Percentiles rank a stretch among this genome's conserved stretches.
phyloP scores from a whole-genome alignment of 2,329 filamentous ascomycete genomes.

The Penicillium digitatum region DNA sequence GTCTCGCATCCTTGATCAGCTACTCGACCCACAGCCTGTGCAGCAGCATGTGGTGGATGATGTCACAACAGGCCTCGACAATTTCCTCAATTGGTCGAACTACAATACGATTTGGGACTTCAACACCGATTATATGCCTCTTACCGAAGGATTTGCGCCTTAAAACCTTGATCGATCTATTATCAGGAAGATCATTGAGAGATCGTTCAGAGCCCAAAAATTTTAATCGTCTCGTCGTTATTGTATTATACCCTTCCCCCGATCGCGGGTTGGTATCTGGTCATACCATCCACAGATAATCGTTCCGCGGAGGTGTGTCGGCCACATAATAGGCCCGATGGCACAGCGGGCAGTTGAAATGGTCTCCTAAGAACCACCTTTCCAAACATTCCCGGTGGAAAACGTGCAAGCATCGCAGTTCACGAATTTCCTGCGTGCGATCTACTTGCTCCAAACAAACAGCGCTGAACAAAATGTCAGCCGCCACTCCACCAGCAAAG shows the following conservation, averaged over 20 bases:
- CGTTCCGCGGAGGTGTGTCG: slow-evolving; percentile 28
- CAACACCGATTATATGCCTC: slow-evolving; percentile 27
- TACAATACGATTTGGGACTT: slow-evolving; percentile 32
- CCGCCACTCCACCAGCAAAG: background rate
- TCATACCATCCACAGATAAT: slow-evolving; percentile 40
- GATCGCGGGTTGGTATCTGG: background rate
- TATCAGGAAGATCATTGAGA: background rate
- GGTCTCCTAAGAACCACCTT: slow-evolving; percentile 39
- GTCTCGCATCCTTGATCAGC: slow-evolving; percentile 34
- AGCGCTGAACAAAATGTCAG: slow-evolving; percentile 22
- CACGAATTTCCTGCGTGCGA: slow-evolving; percentile 35
- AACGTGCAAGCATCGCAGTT: slow-evolving; percentile 39
- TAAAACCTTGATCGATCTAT: slow-evolving; percentile 3
- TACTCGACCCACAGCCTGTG: slow-evolving; percentile 35
- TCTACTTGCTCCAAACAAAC: slow-evolving; percentile 39
- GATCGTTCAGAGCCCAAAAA: background rate
- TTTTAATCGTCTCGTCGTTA: background rate
- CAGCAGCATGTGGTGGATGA: slow-evolving; percentile 29
- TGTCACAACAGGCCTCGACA: slow-evolving; percentile 30
- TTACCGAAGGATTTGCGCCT: slow-evolving; percentile 20
- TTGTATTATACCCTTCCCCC: background rate
- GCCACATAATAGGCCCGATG: slow-evolving; percentile 35
- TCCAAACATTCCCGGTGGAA: slow-evolving; percentile 41
- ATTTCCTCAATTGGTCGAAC: slow-evolving; percentile 35
- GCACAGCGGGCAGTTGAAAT: slow-evolving; percentile 40